Evolutionary conservation across 306 rosid species (phyloP).

Genomic region (Acacia melanoxylon): DNA sequence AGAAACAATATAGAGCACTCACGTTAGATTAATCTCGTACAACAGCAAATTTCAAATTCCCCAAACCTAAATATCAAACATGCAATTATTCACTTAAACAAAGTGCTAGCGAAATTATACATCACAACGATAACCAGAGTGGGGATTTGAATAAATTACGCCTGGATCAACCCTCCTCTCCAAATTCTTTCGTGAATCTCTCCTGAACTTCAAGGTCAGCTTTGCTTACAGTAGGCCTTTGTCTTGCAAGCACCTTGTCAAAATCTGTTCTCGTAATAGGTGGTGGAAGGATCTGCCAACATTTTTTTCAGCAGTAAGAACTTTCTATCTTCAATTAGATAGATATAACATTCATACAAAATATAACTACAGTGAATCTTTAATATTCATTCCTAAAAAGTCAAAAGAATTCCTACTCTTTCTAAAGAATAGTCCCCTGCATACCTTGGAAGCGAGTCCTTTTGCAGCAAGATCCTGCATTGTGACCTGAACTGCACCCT

Average conservation of each 20-base stretch:
- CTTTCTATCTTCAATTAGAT: conserved; percentile 4
- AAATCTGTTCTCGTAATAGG: conserved; percentile 86
- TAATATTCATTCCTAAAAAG: neutral
- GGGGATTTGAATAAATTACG: conserved; percentile 39
- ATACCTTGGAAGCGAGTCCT: conserved; percentile 91
- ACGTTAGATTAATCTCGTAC: conserved; percentile 40
- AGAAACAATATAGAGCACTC: conserved; percentile 47
- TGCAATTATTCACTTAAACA: conserved; percentile 47
- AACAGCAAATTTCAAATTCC: conserved; percentile 45
- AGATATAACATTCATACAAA: conserved; percentile 5
- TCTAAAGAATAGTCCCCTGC: conserved; percentile 7
- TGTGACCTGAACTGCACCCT: conserved; percentile 67
- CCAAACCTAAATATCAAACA: conserved; percentile 36
- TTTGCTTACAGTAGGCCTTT: conserved; percentile 98
- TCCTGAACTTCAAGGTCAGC: conserved; percentile 86
- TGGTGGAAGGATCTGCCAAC: conserved; percentile 89
- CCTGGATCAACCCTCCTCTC: conserved; percentile 90
- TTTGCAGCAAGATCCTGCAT: conserved; percentile 83
- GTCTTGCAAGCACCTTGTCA: conserved; percentile 93
- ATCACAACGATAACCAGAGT: conserved; percentile 35
- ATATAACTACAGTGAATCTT: neutral
- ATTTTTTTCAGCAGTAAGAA: conserved; percentile 34
- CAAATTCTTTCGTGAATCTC: conserved; percentile 94
- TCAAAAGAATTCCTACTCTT: neutral
- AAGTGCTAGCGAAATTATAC: conserved; percentile 46